Base-by-base conservation (phyloP, 306 rosid genomes). In the Argentina anserina region DNA sequence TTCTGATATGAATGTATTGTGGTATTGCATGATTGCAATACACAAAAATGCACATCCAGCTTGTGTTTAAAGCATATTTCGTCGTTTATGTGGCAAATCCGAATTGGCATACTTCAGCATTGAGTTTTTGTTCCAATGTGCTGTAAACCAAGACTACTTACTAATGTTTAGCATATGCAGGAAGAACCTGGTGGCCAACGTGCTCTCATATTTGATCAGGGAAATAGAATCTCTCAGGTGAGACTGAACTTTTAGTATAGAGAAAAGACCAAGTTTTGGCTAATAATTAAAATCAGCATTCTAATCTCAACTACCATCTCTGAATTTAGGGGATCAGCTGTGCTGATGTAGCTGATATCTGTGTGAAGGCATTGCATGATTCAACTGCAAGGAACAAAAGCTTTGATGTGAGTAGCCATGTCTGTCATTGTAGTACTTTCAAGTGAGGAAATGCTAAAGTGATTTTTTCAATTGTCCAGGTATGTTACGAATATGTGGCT, bases 161-260 rank as follows among this genome's bases (percentile, higher is more conserved):
- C 41, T 47, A 13, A 29, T 9, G 15, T 56, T 15, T 67, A 58
- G 43, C 15, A 15, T 46, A 49, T 76, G 68, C 90, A 94, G 98
- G 97, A 94, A 78, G 98, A 94, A 78, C 98, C 98, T 0, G 98
- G 98, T 15, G 98, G 98, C 58, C 97, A 94, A 76, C 97, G 97
- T 7, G 98, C 97, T 29, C 91, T 91, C 83, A 80, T 94, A 80
- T 94, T 91, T 65, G 98, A 94, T 63, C 97, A 91, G 74, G 97
- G 98, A 86, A 91, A 91, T 81, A 85, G 97, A 80, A 89, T 94
- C 82, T 88, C 98, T 80, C 98, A 92, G 89, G 98, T 89, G 45
- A 76, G 81, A 66, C 13, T 65, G 65, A 72, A 34, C 65, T 8
- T 61, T n/a, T 21, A 58, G 12, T 33, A 20, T 1, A 0, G 52